Percentiles rank a stretch among this genome's conserved stretches.
phyloP scores from a whole-genome alignment of 257 asterid species.

The Scutellaria baicalensis region DNA sequence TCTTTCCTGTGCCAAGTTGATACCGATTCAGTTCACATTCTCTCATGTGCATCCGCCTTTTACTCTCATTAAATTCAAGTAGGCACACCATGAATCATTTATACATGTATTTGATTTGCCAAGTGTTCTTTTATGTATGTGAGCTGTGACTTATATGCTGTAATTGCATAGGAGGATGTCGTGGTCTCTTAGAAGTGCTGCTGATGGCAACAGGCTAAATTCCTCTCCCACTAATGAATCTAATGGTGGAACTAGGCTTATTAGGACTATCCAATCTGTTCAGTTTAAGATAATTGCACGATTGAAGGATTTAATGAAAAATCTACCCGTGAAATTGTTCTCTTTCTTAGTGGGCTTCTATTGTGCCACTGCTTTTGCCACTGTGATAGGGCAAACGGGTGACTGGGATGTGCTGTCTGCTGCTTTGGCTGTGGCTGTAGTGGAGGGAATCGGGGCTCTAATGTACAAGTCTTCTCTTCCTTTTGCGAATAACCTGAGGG shows the following conservation, averaged over 20 bases:
- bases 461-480: constrained; percentile 66
- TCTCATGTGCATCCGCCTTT: constrained; percentile 7
- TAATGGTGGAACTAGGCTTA: constrained; percentile 60
- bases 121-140: not conserved
- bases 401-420: constrained; percentile 98
- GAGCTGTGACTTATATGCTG: not conserved
- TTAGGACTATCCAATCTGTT: constrained; percentile 53
- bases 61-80: constrained; percentile 18
- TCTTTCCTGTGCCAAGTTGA: constrained; percentile 15
- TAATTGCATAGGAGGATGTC: constrained; percentile 35
- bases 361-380: constrained; percentile 89
- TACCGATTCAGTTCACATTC: constrained; percentile 16
- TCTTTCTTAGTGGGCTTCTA: constrained; percentile 85
- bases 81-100: not conserved
- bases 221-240: constrained; percentile 37
- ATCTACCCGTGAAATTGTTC: constrained; percentile 64
- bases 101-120: not conserved
- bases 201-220: constrained; percentile 49
- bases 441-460: constrained; percentile 93
- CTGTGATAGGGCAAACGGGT: constrained; percentile 95
- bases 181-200: constrained; percentile 61
- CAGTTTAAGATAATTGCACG: constrained; percentile 37
- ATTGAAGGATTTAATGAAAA: constrained; percentile 45
- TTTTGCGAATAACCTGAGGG: constrained; percentile 35
- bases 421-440: constrained; percentile 79